These are phyloP conservation scores for Phyllosticta ampelicida DNA, from an alignment of 2,329 filamentous ascomycete species.

Conservation along the genomic window DNA sequence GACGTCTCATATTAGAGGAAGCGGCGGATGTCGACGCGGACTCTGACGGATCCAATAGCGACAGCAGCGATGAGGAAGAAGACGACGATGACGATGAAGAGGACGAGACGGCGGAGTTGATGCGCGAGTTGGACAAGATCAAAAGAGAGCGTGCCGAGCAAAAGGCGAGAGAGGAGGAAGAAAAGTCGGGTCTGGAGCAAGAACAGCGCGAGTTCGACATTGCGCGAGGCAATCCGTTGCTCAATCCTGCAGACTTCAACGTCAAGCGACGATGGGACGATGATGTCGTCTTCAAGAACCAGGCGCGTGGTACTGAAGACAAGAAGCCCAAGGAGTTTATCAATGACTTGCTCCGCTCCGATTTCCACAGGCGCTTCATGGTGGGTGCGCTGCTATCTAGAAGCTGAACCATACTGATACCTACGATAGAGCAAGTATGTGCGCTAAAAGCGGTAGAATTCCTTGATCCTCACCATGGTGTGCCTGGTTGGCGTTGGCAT, in stretches of 20 bases:
- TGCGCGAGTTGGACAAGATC: constrained; percentile 90
- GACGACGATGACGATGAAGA: constrained; percentile 47
- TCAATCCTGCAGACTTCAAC: constrained; percentile 80
- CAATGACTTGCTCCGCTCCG: constrained; percentile 85
- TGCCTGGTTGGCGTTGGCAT: constrained; percentile 12
- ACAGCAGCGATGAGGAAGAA: constrained; percentile 43
- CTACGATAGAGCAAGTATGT: constrained; percentile 25
- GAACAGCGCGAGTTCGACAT: constrained; percentile 81
- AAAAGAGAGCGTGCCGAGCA: constrained; percentile 74
- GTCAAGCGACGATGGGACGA: constrained; percentile 93
- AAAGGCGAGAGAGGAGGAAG: constrained; percentile 71
- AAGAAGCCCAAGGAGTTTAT: constrained; percentile 93
- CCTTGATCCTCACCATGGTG: constrained; percentile 14
- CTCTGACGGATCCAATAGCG: constrained; percentile 51
- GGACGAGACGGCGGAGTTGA: constrained; percentile 74
- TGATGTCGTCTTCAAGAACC: constrained; percentile 98
- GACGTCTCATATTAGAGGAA: constrained; percentile 71
- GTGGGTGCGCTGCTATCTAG: constrained; percentile 25
- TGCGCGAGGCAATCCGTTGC: constrained; percentile 79
- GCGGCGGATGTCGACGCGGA: constrained; percentile 80
- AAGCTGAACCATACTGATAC: not conserved
- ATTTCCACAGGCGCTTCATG: constrained; percentile 99
- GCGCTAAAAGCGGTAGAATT: constrained; percentile 17
- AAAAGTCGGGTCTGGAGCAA: constrained; percentile 68
- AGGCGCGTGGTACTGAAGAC: constrained; percentile 88